Evolutionary conservation across 2,329 filamentous ascomycete species (phyloP).

Genomic region (Exutisphaerella laricina): DNA sequence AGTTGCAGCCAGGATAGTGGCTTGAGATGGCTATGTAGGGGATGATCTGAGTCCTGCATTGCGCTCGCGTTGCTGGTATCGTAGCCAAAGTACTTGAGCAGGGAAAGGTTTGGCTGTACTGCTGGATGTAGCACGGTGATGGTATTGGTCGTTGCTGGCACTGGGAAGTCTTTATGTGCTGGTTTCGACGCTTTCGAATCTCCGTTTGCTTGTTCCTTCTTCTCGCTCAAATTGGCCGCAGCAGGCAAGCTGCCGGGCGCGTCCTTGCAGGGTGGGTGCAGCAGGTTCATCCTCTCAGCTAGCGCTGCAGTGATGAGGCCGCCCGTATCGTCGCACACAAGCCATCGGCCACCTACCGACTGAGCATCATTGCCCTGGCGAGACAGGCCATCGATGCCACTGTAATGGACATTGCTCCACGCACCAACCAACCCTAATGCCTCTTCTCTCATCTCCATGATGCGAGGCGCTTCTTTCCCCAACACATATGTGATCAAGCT

Average conservation of each 20-base stretch:
- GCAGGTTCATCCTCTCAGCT: constrained; percentile 81
- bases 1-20: constrained; percentile 90
- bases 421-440: constrained; percentile 73
- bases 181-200: constrained; percentile 31
- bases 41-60: constrained; percentile 50
- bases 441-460: constrained; percentile 83
- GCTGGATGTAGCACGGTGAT: constrained; percentile 76
- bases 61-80: constrained; percentile 59
- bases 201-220: constrained; percentile 7
- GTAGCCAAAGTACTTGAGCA: constrained; percentile 85
- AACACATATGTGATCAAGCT: constrained; percentile 70
- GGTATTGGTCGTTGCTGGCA: constrained; percentile 66
- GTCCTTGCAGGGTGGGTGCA: constrained; percentile 39
- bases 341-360: constrained; percentile 58
- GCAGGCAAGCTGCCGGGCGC: constrained; percentile 4
- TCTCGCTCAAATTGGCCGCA: constrained; percentile 2
- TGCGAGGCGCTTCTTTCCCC: constrained; percentile 72
- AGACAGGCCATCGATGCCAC: constrained; percentile 35
- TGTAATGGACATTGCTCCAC: constrained; percentile 84
- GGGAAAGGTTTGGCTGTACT: constrained; percentile 77
- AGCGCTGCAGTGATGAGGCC: constrained; percentile 76
- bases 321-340: constrained; percentile 81
- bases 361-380: constrained; percentile 25
- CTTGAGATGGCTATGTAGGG: constrained; percentile 74
- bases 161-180: constrained; percentile 47